These are phyloP conservation scores for Exserohilum rostratum DNA, from an alignment of 2,329 filamentous ascomycete species.

Conservation along the genomic window DNA sequence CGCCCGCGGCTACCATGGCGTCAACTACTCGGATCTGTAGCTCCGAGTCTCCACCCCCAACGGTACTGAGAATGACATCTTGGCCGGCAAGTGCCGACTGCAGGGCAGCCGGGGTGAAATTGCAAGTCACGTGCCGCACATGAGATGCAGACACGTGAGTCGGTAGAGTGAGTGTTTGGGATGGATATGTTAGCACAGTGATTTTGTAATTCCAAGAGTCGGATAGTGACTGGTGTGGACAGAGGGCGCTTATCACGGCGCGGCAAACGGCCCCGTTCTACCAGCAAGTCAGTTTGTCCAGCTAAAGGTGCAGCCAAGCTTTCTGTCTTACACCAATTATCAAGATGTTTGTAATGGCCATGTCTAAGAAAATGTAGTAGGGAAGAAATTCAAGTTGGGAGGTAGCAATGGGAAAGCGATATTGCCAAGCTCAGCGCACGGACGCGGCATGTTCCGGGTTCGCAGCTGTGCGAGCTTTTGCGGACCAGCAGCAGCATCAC, in stretches of 20 bases:
- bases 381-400: background rate
- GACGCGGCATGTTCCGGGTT: conserved; percentile 30
- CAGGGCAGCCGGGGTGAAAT: conserved; percentile 43
- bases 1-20: conserved; percentile 48
- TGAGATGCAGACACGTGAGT: conserved; percentile 11
- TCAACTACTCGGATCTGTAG: conserved; percentile 46
- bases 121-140: conserved; percentile 30
- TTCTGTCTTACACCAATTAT: conserved; percentile 32
- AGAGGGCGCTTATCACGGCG: conserved; percentile 33
- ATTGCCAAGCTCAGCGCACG: conserved; percentile 25
- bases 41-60: conserved; percentile 33
- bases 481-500: conserved; percentile 26
- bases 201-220: conserved; percentile 16
- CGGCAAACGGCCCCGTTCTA: conserved; percentile 35
- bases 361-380: background rate
- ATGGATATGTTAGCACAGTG: conserved; percentile 35
- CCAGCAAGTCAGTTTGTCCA: conserved; percentile 9
- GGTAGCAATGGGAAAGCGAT: background rate
- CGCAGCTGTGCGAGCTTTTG: conserved; percentile 39
- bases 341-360: conserved; percentile 31
- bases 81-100: conserved; percentile 41
- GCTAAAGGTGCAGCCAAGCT: background rate
- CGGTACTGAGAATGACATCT: conserved; percentile 47
- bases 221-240: conserved; percentile 3
- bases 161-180: conserved; percentile 28